phyloP scores from a whole-genome alignment of 1,139 yeast genomes.

The Suhomyces maxii region DNA sequence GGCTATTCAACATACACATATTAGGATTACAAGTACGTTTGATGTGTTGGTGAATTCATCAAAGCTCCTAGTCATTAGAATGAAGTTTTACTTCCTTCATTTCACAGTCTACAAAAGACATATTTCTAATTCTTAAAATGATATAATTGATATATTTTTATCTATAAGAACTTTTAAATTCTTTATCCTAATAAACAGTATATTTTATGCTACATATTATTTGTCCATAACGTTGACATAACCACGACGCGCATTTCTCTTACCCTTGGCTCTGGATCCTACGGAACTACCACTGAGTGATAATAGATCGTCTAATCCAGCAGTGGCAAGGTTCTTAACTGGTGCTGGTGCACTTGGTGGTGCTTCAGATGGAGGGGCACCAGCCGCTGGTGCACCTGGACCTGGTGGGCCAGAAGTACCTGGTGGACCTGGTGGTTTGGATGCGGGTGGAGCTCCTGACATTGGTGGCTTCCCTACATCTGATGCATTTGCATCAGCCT shows the following conservation, averaged over 20 bases:
- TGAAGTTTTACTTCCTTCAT: too few relatives aligned
- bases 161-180: too few relatives aligned
- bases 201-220: conserved; percentile 10
- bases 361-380: conserved; percentile 14
- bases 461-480: conserved; percentile 3
- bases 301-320: conserved; percentile 70
- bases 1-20: not conserved
- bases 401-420: conserved; percentile 10
- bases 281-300: conserved; percentile 43
- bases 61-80: too few relatives aligned
- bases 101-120: not conserved
- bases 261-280: conserved; percentile 50
- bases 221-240: conserved; percentile 76
- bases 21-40: too few relatives aligned
- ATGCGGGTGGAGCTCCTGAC: conserved; percentile 1
- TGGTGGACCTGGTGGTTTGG: conserved; percentile 5
- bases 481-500: conserved; percentile 11
- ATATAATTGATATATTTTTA: not conserved
- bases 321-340: conserved; percentile 35
- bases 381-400: conserved; percentile 7
- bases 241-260: conserved; percentile 69
- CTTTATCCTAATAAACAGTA: not conserved
- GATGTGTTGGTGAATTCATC: too few relatives aligned
- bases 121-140: not conserved
- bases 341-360: conserved; percentile 13